Base-by-base conservation (phyloP, 2,329 filamentous ascomycete genomes). In the Mycocentrospora acerina region DNA sequence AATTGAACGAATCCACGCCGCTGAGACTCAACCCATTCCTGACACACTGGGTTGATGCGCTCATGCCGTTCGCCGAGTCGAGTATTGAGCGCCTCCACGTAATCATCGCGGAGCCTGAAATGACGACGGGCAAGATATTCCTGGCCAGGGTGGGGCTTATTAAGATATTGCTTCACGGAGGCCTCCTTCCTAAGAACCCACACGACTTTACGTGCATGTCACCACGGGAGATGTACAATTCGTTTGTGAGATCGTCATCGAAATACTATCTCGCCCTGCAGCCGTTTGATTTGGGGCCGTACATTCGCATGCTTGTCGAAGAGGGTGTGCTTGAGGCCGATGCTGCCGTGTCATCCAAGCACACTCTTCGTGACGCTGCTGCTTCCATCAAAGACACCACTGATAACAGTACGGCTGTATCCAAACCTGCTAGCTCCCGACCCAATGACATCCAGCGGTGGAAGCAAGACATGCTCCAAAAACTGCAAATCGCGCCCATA, bases 1-100 rank as follows among this genome's bases (percentile, higher is more conserved):
- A 39, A 11, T 35, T 65, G 42, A 61, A 65, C 27, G 44, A 55
- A 24, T 32, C 37, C 4, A 66, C 54, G 2, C 51, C 58, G 12
- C 48, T 70, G 6, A 46, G 54, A 19, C 41, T 57, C 29, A 69
- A 70, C 27, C 67, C 68, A 2, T 70, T 67, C 42, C 52, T 71
- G 14, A 55, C 59, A 4, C 66, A 70, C 33, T 71, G 68, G 68
- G 60, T 71, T 27, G 64, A 69, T 45, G 55, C 60, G 1, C 37
- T 67, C 4, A 51, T 58, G 37, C 38, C 51, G 4, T 44, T 57
- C 3, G 42, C 49, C 1, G 27, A 15, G 16, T 29, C 35, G 5
- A 19, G 24, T 15, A 15, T 17, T 6, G 13, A 15, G 14, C 19
- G 8, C 7, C n/a, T 16, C 27, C 17, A 9, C 11, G 31, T 27